phyloP scores from a whole-genome alignment of 345 rosid species.

The Erysimum cheiranthoides region DNA sequence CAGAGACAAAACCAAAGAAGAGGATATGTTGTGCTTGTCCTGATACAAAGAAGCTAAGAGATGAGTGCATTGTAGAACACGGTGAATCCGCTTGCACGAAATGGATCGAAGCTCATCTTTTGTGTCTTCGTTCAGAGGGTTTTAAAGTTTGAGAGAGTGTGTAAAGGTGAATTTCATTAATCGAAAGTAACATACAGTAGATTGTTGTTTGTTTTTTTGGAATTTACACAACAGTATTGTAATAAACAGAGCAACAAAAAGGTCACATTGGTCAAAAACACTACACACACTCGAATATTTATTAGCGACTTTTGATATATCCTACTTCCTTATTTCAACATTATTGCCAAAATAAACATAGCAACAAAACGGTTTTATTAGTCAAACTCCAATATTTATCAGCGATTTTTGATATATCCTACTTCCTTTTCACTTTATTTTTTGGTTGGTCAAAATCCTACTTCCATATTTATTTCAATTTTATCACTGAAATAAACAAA shows the following conservation, averaged over 20 bases:
- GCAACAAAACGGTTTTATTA: neutral
- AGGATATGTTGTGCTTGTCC: conserved; percentile 96
- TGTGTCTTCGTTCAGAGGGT: conserved; percentile 84
- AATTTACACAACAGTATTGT: conserved; percentile 5
- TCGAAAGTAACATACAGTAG: neutral
- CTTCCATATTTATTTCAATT: neutral
- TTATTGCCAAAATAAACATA: neutral
- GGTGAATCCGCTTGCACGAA: conserved; percentile 85
- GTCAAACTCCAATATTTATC: neutral
- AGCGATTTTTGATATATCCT: neutral
- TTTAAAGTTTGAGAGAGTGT: conserved; percentile 68
- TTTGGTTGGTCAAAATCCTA: neutral
- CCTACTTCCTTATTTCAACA: neutral
- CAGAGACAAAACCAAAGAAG: conserved; percentile 81
- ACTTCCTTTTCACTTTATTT: neutral
- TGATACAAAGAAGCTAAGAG: conserved; percentile 86
- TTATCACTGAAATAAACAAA: neutral
- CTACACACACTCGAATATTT: neutral
- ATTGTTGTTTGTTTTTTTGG: conserved; percentile 30
- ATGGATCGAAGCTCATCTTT: conserved; percentile 89
- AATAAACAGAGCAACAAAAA: conserved; percentile 17
- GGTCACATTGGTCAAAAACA: neutral
- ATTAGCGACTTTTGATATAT: conserved; percentile 4
- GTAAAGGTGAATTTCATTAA: neutral
- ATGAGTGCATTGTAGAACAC: conserved; percentile 84